Percentiles rank a stretch among this genome's conserved stretches.
These are phyloP conservation scores for Suillus hirtellus DNA, from an alignment of 768 basidiomycete genomes.

Conservation along the genomic window DNA sequence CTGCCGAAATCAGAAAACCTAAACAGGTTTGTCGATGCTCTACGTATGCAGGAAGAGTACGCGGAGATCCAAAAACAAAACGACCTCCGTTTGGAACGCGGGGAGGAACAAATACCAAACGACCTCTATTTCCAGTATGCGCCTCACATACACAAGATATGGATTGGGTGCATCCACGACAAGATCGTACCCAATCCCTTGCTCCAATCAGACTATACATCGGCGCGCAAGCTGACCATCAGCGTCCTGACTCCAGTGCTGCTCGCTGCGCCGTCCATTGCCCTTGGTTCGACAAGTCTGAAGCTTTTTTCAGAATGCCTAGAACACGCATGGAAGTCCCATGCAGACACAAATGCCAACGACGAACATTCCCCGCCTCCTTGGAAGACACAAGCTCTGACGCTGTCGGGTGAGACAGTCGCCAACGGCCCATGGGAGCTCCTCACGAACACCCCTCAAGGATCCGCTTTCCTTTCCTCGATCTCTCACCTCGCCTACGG, in stretches of 20 bases:
- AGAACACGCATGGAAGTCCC: slow-evolving; percentile 9
- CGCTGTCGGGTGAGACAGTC: slow-evolving; percentile 29
- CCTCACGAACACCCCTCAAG: slow-evolving; percentile 32
- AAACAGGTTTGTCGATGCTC: slow-evolving; percentile 32
- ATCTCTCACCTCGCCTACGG: slow-evolving; percentile 23
- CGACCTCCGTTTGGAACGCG: not conserved
- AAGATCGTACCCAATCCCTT: slow-evolving; percentile 12
- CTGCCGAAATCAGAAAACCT: slow-evolving; percentile 18
- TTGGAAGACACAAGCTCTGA: slow-evolving; percentile 21
- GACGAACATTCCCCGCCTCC: slow-evolving; percentile 28
- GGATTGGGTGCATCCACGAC: slow-evolving; percentile 25
- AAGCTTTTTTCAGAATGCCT: slow-evolving; percentile 38
- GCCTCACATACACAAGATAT: slow-evolving; percentile 34
- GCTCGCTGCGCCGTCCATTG: slow-evolving; percentile 23
- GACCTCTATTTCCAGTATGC: slow-evolving; percentile 35
- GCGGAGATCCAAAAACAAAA: not conserved
- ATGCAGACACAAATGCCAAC: not conserved
- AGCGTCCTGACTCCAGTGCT: slow-evolving; percentile 11
- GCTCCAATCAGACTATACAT: slow-evolving; percentile 6
- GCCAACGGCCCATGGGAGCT: not conserved
- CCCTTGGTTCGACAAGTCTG: slow-evolving; percentile 31
- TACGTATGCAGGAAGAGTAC: slow-evolving; percentile 28
- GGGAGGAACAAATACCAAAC: slow-evolving; percentile 8
- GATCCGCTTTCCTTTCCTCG: slow-evolving; percentile 33
- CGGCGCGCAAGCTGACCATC: slow-evolving; percentile 22